Evolutionary conservation across 306 rosid genomes (phyloP).

Genomic region (Leucaena leucocephala): DNA sequence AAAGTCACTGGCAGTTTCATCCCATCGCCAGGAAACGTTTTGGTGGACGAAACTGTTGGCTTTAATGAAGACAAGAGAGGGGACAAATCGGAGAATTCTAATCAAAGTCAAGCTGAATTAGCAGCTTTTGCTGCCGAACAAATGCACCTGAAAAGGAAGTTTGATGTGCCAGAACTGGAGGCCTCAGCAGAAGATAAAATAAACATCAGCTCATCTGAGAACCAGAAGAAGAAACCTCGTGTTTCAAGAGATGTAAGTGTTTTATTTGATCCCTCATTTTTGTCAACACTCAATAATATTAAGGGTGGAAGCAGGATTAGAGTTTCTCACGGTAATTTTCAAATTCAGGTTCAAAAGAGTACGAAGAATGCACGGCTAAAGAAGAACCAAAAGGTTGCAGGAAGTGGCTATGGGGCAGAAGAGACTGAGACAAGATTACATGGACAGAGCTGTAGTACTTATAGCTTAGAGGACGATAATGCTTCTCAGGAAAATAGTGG

Average conservation of each 20-base stretch:
- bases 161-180: constrained; percentile 37
- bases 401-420: constrained; percentile 49
- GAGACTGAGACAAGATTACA: constrained; percentile 47
- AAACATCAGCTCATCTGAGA: constrained; percentile 30
- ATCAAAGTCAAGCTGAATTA: constrained; percentile 31
- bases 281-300: not conserved
- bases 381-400: constrained; percentile 43
- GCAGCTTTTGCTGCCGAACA: constrained; percentile 32
- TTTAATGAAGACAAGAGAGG: constrained; percentile 37
- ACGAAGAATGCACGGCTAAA: constrained; percentile 52
- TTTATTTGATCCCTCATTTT: constrained; percentile 7
- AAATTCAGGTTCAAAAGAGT: constrained; percentile 51
- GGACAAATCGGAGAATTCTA: constrained; percentile 34
- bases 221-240: constrained; percentile 57
- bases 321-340: constrained; percentile 24
- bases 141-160: constrained; percentile 58
- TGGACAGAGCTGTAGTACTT: constrained; percentile 59
- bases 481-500: constrained; percentile 56
- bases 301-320: constrained; percentile 13
- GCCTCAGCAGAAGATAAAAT: constrained; percentile 35
- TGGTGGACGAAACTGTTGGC: constrained; percentile 47
- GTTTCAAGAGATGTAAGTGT: constrained; percentile 58
- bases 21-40: constrained; percentile 45
- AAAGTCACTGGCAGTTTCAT: constrained; percentile 37
- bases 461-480: constrained; percentile 75